Conservation (phyloP, 2,329 filamentous ascomycete species). For the Sporothrix brunneoviolacea region DNA sequence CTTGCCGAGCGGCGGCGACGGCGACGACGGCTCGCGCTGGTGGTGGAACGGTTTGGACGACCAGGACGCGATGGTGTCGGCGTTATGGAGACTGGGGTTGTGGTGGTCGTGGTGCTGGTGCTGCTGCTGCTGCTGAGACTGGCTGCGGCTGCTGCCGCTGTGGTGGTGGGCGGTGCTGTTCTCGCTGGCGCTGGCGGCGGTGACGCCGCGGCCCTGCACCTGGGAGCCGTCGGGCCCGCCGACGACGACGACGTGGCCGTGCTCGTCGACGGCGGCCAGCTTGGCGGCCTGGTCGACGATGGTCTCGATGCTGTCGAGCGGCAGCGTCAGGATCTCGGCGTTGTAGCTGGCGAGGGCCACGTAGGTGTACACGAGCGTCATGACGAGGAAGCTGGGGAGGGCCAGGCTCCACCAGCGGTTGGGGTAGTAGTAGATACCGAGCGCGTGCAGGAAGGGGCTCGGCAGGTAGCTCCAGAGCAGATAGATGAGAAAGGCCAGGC, state of each 20-base stretch:
- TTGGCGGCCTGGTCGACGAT: constrained; percentile 86
- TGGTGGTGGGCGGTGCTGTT: constrained; percentile 24
- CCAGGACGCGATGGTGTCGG: background rate
- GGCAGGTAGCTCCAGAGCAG: constrained; percentile 85
- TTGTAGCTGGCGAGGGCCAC: constrained; percentile 89
- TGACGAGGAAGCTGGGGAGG: constrained; percentile 83
- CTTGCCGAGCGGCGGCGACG: constrained; percentile 15
- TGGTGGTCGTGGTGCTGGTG: constrained; percentile 2
- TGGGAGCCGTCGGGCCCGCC: constrained; percentile 13
- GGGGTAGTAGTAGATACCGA: constrained; percentile 95
- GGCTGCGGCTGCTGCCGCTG: constrained; percentile 7
- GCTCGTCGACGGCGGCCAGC: constrained; percentile 63
- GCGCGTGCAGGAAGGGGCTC: constrained; percentile 80
- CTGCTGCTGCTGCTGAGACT: constrained; percentile 2
- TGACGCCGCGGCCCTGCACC: constrained; percentile 13
- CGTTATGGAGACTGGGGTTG: background rate
- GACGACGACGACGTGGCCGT: constrained; percentile 13
- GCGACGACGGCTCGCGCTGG: constrained; percentile 17
- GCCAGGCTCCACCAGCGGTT: constrained; percentile 97
- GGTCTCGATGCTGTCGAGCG: constrained; percentile 73
- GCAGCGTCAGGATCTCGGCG: constrained; percentile 77
- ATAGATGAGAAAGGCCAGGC: constrained; percentile 68
- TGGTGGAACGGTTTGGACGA: constrained; percentile 7
- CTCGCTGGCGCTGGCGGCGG: constrained; percentile 6
- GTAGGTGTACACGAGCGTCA: constrained; percentile 86